Evolutionary conservation across 305 asterid species (phyloP).

Genomic region (Vinca major): DNA sequence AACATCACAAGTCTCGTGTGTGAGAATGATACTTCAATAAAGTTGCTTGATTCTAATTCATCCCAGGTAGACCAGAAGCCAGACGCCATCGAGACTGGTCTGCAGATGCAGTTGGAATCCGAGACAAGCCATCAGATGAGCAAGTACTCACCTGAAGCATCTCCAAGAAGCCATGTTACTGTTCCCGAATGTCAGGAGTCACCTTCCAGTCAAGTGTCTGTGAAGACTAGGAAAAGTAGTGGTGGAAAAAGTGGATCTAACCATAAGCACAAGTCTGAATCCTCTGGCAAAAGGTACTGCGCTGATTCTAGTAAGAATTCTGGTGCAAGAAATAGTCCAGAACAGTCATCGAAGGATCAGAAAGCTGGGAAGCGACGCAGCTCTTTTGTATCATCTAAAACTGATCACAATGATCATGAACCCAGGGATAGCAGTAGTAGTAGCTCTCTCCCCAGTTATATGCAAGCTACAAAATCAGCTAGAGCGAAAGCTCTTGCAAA

Average conservation of each 20-base stretch:
- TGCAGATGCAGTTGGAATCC: constrained; percentile 33
- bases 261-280: constrained; percentile 39
- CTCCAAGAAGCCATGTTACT: constrained; percentile 63
- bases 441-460: constrained; percentile 71
- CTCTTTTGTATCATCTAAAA: constrained; percentile 60
- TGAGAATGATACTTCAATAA: constrained; percentile 25
- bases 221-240: constrained; percentile 47
- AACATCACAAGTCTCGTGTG: constrained; percentile 18
- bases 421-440: constrained; percentile 66
- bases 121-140: constrained; percentile 23
- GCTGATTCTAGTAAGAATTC: constrained; percentile 42
- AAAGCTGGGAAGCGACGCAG: constrained; percentile 56
- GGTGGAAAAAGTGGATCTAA: constrained; percentile 44
- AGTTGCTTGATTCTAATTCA: constrained; percentile 23
- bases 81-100: constrained; percentile 26
- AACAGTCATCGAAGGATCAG: constrained; percentile 49
- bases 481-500: constrained; percentile 70
- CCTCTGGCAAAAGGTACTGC: constrained; percentile 42
- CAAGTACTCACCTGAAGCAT: constrained; percentile 57
- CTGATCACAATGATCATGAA: constrained; percentile 70
- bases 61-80: constrained; percentile 32
- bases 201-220: constrained; percentile 64
- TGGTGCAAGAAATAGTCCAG: constrained; percentile 40
- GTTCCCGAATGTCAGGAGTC: constrained; percentile 65
- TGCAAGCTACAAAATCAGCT: constrained; percentile 99